phyloP scores from a whole-genome alignment of 2,329 filamentous ascomycete genomes.

The Aspergillus spinulosporus region DNA sequence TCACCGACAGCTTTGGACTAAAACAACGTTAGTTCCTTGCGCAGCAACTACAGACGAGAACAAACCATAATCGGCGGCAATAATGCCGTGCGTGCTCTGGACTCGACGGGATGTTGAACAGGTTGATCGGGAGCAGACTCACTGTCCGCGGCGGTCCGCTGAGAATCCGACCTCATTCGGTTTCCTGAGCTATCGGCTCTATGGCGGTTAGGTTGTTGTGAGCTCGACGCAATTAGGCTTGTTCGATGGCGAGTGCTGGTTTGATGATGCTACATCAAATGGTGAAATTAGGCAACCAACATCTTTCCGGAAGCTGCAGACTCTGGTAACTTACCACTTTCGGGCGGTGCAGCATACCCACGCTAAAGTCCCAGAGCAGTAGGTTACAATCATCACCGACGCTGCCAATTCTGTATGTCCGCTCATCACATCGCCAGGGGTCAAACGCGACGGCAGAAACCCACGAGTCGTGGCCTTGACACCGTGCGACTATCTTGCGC shows the following conservation, averaged over 20 bases:
- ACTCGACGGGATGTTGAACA: constrained; percentile 77
- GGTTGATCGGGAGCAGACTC: constrained; percentile 55
- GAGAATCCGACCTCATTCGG: constrained; percentile 70
- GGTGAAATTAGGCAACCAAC: not conserved
- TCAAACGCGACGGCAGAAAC: constrained; percentile 93
- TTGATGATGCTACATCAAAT: constrained; percentile 32
- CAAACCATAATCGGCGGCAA: constrained; percentile 85
- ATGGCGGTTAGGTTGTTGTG: constrained; percentile 52
- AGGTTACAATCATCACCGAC: constrained; percentile 92
- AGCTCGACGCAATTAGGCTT: constrained; percentile 32
- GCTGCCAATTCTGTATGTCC: constrained; percentile 92
- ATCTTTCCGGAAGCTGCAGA: not conserved
- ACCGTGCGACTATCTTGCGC: constrained; percentile 80
- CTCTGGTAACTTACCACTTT: constrained; percentile 66
- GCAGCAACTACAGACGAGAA: constrained; percentile 17
- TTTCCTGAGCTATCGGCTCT: constrained; percentile 63
- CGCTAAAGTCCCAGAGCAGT: constrained; percentile 94
- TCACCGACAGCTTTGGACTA: constrained; percentile 81
- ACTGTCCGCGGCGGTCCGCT: constrained; percentile 51
- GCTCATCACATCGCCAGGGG: constrained; percentile 93
- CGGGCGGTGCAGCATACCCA: constrained; percentile 91
- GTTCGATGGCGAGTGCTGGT: constrained; percentile 39
- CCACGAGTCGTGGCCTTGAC: constrained; percentile 94
- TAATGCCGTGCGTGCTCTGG: constrained; percentile 78
- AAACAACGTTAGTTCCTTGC: constrained; percentile 17